Percentiles rank a stretch among this genome's conserved stretches.
phyloP scores from a whole-genome alignment of 805 yeast species.

The Ascoidea tarda region DNA sequence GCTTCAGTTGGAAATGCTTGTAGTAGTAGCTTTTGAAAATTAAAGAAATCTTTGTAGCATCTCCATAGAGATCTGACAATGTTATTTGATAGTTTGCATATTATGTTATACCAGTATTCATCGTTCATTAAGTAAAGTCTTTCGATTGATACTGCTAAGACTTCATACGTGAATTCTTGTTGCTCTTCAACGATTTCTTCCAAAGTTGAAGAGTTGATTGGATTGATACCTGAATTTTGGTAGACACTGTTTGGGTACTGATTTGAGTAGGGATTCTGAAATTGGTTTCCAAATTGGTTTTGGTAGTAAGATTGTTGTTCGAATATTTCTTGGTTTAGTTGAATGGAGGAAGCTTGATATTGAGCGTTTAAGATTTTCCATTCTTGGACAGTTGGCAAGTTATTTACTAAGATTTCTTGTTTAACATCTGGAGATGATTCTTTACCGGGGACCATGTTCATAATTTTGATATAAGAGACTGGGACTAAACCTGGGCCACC shows the following conservation, averaged over 20 bases:
- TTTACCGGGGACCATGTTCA: constrained; percentile 57
- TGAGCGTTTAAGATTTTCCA: constrained; percentile 89
- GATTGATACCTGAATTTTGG: not conserved
- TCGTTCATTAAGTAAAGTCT: constrained; percentile 29
- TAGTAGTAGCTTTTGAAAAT: constrained; percentile 71
- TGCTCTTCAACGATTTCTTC: constrained; percentile 2
- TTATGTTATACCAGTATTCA: constrained; percentile 75
- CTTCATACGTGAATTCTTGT: constrained; percentile 2
- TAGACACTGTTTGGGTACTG: not conserved
- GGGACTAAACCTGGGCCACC: constrained; percentile 99
- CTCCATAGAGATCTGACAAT: constrained; percentile 60
- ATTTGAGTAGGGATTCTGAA: not conserved
- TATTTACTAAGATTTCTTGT: constrained; percentile 48
- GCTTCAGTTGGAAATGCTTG: constrained; percentile 87
- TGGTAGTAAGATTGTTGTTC: constrained; percentile 1
- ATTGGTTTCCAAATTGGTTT: not conserved
- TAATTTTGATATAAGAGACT: constrained; percentile 72
- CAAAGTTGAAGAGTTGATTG: not conserved
- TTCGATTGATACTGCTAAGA: not conserved
- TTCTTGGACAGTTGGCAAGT: constrained; percentile 84
- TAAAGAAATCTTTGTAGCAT: constrained; percentile 91
- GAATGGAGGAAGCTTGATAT: constrained; percentile 82
- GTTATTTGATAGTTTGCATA: constrained; percentile 57
- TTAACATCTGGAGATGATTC: constrained; percentile 39
- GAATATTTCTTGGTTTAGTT: constrained; percentile 32